Evolutionary conservation across 805 yeast species (phyloP).

Genomic region (Candida tallmaniae): DNA sequence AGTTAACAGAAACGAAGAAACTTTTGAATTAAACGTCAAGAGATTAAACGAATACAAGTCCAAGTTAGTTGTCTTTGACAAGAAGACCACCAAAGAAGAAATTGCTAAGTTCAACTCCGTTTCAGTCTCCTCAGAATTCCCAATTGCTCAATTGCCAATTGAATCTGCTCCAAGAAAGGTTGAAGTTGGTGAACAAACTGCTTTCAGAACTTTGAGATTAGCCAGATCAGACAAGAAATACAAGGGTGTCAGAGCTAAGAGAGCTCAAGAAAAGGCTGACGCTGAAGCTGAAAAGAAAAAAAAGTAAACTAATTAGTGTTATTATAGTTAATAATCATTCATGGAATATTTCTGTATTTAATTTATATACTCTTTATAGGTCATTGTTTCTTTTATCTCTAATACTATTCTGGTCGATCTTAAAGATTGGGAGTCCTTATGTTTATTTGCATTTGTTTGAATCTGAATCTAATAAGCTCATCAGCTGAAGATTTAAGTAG

Average conservation of each 20-base stretch:
- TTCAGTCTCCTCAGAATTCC: constrained; percentile 81
- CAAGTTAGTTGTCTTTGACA: constrained; percentile 93
- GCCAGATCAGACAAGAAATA: constrained; percentile 93
- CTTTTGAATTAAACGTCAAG: constrained; percentile 88
- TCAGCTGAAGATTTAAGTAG: no score
- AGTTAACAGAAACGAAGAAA: constrained; percentile 96
- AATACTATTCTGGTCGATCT: no score
- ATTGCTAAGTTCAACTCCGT: constrained; percentile 54
- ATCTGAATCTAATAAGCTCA: no score
- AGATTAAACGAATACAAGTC: constrained; percentile 96
- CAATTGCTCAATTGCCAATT: constrained; percentile 73
- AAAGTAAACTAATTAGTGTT: constrained; percentile 54
- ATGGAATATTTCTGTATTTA: not conserved
- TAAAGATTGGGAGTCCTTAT: no score
- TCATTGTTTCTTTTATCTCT: no score
- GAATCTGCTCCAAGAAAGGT: constrained; percentile 89
- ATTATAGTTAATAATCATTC: constrained; percentile 1
- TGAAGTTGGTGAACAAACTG: constrained; percentile 62
- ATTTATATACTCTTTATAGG: no score
- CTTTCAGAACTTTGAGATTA: constrained; percentile 91
- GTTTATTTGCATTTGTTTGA: no score
- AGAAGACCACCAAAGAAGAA: constrained; percentile 74
- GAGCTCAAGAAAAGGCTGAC: constrained; percentile 95
- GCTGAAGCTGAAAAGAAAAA: constrained; percentile 98
- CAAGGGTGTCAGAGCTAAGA: constrained; percentile 96